Conservation (phyloP, 2,329 filamentous ascomycete genomes). For the Ascochyta lentis region DNA sequence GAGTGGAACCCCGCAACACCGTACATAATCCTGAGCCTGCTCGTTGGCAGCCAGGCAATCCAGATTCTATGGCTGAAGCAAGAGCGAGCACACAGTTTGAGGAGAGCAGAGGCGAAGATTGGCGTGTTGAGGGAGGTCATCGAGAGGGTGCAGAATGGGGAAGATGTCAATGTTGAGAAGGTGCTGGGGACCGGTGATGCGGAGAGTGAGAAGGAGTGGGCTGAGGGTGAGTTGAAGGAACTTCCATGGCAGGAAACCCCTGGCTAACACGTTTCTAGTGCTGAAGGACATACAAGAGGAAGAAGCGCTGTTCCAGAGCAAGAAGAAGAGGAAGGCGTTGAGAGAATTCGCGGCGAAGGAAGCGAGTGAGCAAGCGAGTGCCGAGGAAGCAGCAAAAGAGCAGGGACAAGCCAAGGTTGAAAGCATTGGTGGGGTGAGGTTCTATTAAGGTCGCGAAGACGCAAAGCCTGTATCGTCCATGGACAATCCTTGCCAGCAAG, state of each 20-base stretch:
- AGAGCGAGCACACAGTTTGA: constrained; percentile 73
- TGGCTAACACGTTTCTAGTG: constrained; percentile 54
- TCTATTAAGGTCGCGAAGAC: constrained; percentile 34
- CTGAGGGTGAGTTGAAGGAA: constrained; percentile 67
- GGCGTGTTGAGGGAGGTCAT: constrained; percentile 77
- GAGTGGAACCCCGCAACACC: constrained; percentile 65
- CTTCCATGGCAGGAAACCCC: not conserved
- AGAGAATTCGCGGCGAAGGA: constrained; percentile 25
- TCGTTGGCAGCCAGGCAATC: constrained; percentile 96
- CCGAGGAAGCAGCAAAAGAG: constrained; percentile 8
- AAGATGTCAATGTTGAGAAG: constrained; percentile 74
- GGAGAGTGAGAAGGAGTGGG: constrained; percentile 82
- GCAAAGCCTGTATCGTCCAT: not conserved
- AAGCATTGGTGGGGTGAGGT: constrained; percentile 38
- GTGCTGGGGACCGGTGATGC: constrained; percentile 79
- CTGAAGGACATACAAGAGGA: constrained; percentile 71
- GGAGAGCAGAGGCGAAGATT: constrained; percentile 81
- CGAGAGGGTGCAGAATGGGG: constrained; percentile 41
- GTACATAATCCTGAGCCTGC: constrained; percentile 71
- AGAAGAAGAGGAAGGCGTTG: constrained; percentile 41
- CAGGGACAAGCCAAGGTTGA: constrained; percentile 32
- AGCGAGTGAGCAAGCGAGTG: constrained; percentile 19
- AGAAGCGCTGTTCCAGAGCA: constrained; percentile 60
- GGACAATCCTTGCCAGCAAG: constrained; percentile 8
- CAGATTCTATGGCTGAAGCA: constrained; percentile 85